Evolutionary conservation across 164 flowering plant genomes (phyloP).

Genomic region (Akebia trifoliata): DNA sequence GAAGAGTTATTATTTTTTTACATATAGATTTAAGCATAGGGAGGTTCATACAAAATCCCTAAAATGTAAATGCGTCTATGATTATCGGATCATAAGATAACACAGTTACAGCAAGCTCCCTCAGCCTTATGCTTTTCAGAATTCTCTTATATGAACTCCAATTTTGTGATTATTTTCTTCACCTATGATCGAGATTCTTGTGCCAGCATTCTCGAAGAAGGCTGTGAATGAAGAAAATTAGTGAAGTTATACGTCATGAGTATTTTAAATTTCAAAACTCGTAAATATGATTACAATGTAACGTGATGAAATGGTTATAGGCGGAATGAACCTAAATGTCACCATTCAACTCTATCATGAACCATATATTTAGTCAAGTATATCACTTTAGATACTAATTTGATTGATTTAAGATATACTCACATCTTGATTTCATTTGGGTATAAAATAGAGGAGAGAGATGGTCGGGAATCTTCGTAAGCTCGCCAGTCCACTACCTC

Average conservation of each 20-base stretch:
- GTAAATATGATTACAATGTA: no score
- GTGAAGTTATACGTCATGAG: not conserved
- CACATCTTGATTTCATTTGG: constrained; percentile 47
- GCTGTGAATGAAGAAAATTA: constrained; percentile 21
- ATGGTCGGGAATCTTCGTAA: constrained; percentile 58
- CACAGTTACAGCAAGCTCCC: constrained; percentile 28
- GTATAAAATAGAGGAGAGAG: constrained; percentile 38
- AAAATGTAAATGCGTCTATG: not conserved
- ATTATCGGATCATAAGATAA: constrained; percentile 21
- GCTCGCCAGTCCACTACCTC: constrained; percentile 56
- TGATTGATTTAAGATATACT: constrained; percentile 18
- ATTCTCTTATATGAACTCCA: constrained; percentile 39
- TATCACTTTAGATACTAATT: no score
- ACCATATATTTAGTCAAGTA: no score
- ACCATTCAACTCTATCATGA: no score
- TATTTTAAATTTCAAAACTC: not conserved
- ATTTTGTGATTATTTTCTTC: constrained; percentile 39
- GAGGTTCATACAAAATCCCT: not conserved
- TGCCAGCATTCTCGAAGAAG: constrained; percentile 59
- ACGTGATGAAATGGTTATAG: no score
- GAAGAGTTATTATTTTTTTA: no score
- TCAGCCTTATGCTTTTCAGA: constrained; percentile 14
- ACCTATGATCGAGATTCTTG: constrained; percentile 46
- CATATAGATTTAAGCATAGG: no score
- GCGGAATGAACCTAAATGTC: no score